Conservation (phyloP, 495 filamentous ascomycete genomes). For the Chaetomidium leptoderma region DNA sequence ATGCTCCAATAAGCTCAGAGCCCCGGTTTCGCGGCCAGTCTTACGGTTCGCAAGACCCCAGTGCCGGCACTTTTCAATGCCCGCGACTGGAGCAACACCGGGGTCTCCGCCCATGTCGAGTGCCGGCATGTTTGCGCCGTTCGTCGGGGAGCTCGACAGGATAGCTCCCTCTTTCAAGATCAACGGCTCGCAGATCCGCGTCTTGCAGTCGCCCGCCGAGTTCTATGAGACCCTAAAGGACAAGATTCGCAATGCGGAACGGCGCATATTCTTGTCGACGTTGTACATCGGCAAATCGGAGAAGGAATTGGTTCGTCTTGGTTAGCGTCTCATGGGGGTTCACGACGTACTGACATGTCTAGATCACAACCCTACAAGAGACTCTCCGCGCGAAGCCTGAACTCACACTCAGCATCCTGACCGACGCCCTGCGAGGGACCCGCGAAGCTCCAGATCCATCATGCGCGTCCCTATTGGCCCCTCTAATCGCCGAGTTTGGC, state of each 20-base stretch:
- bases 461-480: slow-evolving; percentile 81
- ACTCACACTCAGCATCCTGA: slow-evolving; percentile 85
- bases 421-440: slow-evolving; percentile 86
- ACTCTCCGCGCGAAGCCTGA: slow-evolving; percentile 69
- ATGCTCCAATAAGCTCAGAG: slow-evolving; percentile 32
- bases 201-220: slow-evolving; percentile 70
- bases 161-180: slow-evolving; percentile 88
- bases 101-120: slow-evolving; percentile 24
- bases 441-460: slow-evolving; percentile 84
- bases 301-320: slow-evolving; percentile 64
- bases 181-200: slow-evolving; percentile 69
- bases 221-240: slow-evolving; percentile 88
- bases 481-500: slow-evolving; percentile 78
- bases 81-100: slow-evolving; percentile 29
- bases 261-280: slow-evolving; percentile 84
- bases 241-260: slow-evolving; percentile 75
- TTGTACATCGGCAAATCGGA: slow-evolving; percentile 95
- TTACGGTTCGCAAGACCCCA: slow-evolving; percentile 30
- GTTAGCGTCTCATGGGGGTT: no score
- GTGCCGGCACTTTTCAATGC: slow-evolving; percentile 44
- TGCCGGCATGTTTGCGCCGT: slow-evolving; percentile 53
- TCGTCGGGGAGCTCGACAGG: slow-evolving; percentile 78
- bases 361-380: slow-evolving; percentile 72
- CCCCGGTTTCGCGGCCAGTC: slow-evolving; percentile 21
- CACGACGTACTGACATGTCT: slow-evolving; percentile 14